Evolutionary conservation across 78 protist genomes (phyloP).

Genomic region (Planoprotostelium fungivorum): DNA sequence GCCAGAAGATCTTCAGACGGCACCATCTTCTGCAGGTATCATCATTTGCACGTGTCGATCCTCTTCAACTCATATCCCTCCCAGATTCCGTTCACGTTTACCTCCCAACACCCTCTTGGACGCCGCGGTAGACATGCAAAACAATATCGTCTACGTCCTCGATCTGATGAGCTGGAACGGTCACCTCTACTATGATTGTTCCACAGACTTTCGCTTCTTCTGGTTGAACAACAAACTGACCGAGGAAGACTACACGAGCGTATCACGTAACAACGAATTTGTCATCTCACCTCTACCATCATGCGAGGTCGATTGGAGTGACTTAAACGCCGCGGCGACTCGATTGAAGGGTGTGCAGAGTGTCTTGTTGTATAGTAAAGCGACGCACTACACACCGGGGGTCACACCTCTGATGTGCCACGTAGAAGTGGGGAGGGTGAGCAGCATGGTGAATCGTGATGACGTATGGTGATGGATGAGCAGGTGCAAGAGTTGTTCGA

Average conservation of each 20-base stretch:
- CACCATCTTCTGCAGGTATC: not conserved
- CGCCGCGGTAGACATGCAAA: not conserved
- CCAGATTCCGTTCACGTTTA: not conserved
- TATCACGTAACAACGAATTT: too few species aligned
- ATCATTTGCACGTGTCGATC: too few species aligned
- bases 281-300: too few species aligned
- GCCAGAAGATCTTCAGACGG: not conserved
- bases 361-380: not conserved
- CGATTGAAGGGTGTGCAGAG: too few species aligned
- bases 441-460: too few species aligned
- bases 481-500: too few species aligned
- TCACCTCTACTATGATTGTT: slow-evolving; percentile 39
- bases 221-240: slow-evolving; percentile 41
- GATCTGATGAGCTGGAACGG: slow-evolving; percentile 71
- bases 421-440: not conserved
- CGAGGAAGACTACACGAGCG: not conserved
- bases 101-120: not conserved
- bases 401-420: not conserved
- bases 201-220: slow-evolving; percentile 66
- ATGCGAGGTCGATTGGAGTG: too few species aligned
- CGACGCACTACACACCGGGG: not conserved
- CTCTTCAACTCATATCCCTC: not conserved
- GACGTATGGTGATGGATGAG: too few species aligned
- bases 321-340: too few species aligned
- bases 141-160: slow-evolving; percentile 14